Base-by-base conservation (phyloP, 768 basidiomycete genomes). In the Suillus alpinus region DNA sequence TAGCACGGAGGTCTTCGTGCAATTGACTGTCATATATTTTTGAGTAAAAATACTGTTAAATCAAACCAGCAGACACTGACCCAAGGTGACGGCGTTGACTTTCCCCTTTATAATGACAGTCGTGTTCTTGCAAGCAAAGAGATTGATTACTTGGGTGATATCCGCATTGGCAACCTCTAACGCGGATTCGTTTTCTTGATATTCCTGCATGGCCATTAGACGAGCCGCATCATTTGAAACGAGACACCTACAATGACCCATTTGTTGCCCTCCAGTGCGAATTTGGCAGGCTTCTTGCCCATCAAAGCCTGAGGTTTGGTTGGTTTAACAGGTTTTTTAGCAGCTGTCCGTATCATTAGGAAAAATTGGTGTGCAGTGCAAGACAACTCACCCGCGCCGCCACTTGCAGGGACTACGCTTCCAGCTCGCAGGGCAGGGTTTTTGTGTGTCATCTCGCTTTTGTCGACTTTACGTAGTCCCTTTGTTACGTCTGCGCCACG, bases 401-500 rank as follows among this genome's bases (percentile, higher is more conserved):
- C 1, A 39, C 59, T 41, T n/a, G 66, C 80, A 69, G 80, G 86
- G 67, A 79, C 92, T 26, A 76, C 74, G 37, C 77, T 74, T 14
- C 77, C 64, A 16, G 80, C 84, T 34, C 97, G 79, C 40, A 99
- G 76, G 10, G 86, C 83, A 0, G 97, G 96, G 69, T 99, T 98
- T 82, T 99, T 98, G 80, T 99, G 97, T 3, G 95, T 98, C 95
- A 96, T 95, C 73, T 98, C 90, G 64, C 92, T 95, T 79, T 87
- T 90, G 71, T 95, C 92, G 32, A 99, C 97, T 73, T 97, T 98
- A 66, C 90, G 87, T 67, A 99, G 74, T 12, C 91, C 88, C 70
- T 91, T 92, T 6, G 96, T 98, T 37, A 99, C 88, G 4, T 89
- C 87, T 63, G 87, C 91, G 0, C 96, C 95, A 44, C 89, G 84